These are phyloP conservation scores for Aegilops bicornis DNA, from an alignment of 176 grass and related monocot species.

Conservation along the genomic window DNA sequence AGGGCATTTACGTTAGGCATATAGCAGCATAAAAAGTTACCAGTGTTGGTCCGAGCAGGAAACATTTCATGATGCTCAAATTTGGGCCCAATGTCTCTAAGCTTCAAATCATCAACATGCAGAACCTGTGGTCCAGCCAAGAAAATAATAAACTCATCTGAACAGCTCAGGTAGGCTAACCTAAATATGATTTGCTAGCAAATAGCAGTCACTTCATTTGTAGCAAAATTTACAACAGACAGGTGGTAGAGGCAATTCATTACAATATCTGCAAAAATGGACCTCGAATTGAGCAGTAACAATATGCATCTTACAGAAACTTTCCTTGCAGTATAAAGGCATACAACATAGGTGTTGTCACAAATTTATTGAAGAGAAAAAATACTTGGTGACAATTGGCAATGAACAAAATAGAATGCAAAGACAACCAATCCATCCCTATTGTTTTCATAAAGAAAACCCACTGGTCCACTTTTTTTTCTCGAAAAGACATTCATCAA, in stretches of 20 bases:
- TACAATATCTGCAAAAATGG: neutral
- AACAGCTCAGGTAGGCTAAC: neutral
- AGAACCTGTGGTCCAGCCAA: conserved; percentile 51
- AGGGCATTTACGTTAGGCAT: conserved; percentile 23
- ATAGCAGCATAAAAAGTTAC: conserved; percentile 43
- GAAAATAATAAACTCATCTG: neutral
- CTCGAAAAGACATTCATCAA: neutral
- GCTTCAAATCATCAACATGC: conserved; percentile 77
- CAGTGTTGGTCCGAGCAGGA: conserved; percentile 91
- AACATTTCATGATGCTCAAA: conserved; percentile 99
- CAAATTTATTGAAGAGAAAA: conserved; percentile 4
- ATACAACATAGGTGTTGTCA: neutral
- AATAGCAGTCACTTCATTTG: conserved; percentile 5
- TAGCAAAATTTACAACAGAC: neutral
- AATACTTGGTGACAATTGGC: neutral
- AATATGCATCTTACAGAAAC: neutral
- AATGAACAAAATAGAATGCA: conserved; percentile 15
- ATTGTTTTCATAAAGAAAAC: neutral
- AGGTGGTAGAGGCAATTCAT: neutral
- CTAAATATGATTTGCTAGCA: neutral
- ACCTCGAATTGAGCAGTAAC: neutral
- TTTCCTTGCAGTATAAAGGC: neutral
- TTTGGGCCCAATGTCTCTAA: conserved; percentile 80
- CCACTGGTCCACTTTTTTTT: neutral
- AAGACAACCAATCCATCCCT: neutral